These are phyloP conservation scores for Brachypodium distachyon DNA, from an alignment of 202 grass and related monocot species.

Conservation along the genomic window DNA sequence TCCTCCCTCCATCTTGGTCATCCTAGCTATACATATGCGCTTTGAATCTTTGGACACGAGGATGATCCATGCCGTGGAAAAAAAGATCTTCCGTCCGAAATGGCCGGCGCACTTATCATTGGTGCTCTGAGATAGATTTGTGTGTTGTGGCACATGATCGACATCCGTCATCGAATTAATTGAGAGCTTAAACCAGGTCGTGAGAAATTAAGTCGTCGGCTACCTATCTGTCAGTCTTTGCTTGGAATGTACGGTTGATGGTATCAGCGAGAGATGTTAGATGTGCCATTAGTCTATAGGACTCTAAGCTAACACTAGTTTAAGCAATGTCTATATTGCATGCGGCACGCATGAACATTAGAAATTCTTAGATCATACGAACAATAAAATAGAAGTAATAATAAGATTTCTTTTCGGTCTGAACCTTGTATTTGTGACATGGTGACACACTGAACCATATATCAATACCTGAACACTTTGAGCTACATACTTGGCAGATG, in stretches of 20 bases:
- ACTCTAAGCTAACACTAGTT: too few relatives aligned
- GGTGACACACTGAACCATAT: too few relatives aligned
- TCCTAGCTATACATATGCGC: neutral
- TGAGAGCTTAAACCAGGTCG: neutral
- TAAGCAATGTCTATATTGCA: neutral
- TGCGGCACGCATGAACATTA: neutral
- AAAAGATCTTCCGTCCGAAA: too few relatives aligned
- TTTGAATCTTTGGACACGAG: slow-evolving; percentile 24
- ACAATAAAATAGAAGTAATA: too few relatives aligned
- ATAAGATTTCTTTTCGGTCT: too few relatives aligned
- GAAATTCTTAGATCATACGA: too few relatives aligned
- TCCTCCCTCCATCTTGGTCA: slow-evolving; percentile 11
- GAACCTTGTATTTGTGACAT: too few relatives aligned
- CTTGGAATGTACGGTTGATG: neutral
- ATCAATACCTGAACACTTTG: too few relatives aligned
- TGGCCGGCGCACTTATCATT: neutral
- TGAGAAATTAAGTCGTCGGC: neutral
- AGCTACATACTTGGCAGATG: too few relatives aligned
- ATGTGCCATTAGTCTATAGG: too few relatives aligned
- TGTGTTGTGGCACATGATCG: too few relatives aligned
- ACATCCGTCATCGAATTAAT: too few relatives aligned
- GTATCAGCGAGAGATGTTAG: neutral
- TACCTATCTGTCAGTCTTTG: neutral
- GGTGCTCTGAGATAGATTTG: neutral
- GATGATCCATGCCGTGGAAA: neutral